Evolutionary conservation across 176 grass and related monocot species (phyloP).

Genomic region (Secale cereale): DNA sequence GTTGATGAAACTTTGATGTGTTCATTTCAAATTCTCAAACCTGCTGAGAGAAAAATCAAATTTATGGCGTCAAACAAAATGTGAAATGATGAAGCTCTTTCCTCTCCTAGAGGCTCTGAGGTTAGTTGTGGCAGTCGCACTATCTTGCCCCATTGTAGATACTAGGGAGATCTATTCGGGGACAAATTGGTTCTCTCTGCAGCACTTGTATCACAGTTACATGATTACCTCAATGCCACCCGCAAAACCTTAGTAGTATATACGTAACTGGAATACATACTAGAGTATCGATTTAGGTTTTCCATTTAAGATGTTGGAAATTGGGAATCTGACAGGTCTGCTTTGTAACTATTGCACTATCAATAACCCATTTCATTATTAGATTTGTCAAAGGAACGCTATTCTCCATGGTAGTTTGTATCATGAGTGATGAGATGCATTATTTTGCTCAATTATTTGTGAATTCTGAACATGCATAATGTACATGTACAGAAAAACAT

Average conservation of each 20-base stretch:
- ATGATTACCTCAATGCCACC: neutral
- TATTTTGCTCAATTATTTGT: neutral
- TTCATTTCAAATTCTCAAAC: constrained; percentile 96
- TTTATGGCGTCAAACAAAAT: constrained; percentile 77
- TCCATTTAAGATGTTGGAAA: neutral
- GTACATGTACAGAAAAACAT: neutral
- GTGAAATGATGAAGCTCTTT: constrained; percentile 40
- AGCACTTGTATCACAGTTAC: neutral
- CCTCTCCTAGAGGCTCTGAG: constrained; percentile 23
- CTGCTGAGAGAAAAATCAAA: constrained; percentile 81
- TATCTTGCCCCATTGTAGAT: neutral
- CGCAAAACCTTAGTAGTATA: neutral
- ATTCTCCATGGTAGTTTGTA: neutral
- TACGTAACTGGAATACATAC: neutral
- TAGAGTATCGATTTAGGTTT: neutral
- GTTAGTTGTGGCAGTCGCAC: constrained; percentile 33
- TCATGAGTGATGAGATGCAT: neutral
- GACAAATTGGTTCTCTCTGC: neutral
- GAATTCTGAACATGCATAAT: neutral
- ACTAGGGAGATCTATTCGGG: neutral
- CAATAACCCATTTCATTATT: neutral
- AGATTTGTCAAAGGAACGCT: neutral
- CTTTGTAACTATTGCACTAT: neutral
- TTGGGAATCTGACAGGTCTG: neutral
- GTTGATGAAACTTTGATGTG: constrained; percentile 96